These are phyloP conservation scores for Cyberlindnera galapagoensis DNA, from an alignment of 805 yeast genomes.

Conservation along the genomic window DNA sequence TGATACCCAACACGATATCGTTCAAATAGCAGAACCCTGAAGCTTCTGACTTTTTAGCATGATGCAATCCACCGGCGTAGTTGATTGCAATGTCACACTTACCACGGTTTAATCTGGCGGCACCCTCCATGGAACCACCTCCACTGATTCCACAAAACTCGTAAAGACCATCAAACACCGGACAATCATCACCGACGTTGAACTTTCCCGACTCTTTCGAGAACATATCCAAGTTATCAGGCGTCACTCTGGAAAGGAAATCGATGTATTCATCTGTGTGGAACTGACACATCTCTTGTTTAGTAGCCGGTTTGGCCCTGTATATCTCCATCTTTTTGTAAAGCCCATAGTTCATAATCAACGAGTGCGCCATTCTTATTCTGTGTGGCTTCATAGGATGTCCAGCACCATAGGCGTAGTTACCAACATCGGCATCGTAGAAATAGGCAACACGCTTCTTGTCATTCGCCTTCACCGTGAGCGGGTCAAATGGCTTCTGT, in stretches of 20 bases:
- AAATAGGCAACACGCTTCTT: slow-evolving; percentile 67
- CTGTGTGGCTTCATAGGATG: slow-evolving; percentile 99
- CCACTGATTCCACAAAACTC: slow-evolving; percentile 76
- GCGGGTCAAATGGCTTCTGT: slow-evolving; percentile 55
- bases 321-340: slow-evolving; percentile 92
- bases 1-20: slow-evolving; percentile 81
- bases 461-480: slow-evolving; percentile 48
- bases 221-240: slow-evolving; percentile 84
- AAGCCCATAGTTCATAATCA: slow-evolving; percentile 94
- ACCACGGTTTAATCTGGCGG: slow-evolving; percentile 72
- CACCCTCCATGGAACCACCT: slow-evolving; percentile 88
- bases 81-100: slow-evolving; percentile 89
- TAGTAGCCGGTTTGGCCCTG: slow-evolving; percentile 95
- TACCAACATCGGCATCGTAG: slow-evolving; percentile 91
- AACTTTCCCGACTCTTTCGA: slow-evolving; percentile 85
- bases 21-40: slow-evolving; percentile 88
- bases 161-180: slow-evolving; percentile 73
- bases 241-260: slow-evolving; percentile 82
- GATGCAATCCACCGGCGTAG: slow-evolving; percentile 92
- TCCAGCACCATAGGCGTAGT: slow-evolving; percentile 96
- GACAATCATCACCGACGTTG: slow-evolving; percentile 95
- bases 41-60: slow-evolving; percentile 86
- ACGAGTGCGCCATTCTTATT: slow-evolving; percentile 96
- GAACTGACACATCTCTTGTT: slow-evolving; percentile 96
- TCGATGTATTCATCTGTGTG: slow-evolving; percentile 97